Conservation (phyloP, 2,329 filamentous ascomycete species). For the Cytospora piceae region DNA sequence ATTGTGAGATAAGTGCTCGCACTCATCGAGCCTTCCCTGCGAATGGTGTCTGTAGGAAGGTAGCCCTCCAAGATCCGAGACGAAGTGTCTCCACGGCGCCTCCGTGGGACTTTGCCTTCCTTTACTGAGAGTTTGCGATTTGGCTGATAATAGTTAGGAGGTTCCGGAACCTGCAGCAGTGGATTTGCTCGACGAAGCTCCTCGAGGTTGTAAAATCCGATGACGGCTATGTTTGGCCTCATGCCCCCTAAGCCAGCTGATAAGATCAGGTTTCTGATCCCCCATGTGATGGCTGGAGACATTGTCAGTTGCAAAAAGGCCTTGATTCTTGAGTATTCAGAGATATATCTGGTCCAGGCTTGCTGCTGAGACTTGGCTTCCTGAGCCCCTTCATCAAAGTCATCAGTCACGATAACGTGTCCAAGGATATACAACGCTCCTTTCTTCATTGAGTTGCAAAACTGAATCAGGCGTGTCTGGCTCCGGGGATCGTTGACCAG, state of each 20-base stretch:
- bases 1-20: conserved; percentile 79
- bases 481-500: conserved; percentile 82
- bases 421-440: conserved; percentile 83
- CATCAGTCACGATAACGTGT: conserved; percentile 83
- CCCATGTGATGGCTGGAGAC: conserved; percentile 83
- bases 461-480: conserved; percentile 83
- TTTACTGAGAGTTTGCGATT: conserved; percentile 1
- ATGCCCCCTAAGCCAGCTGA: conserved; percentile 84
- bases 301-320: conserved; percentile 88
- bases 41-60: conserved; percentile 71
- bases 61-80: conserved; percentile 59
- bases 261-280: conserved; percentile 78
- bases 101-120: conserved; percentile 29
- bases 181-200: conserved; percentile 58
- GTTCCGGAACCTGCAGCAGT: conserved; percentile 4
- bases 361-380: conserved; percentile 81
- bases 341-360: conserved; percentile 83
- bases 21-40: conserved; percentile 69
- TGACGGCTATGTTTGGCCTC: conserved; percentile 83
- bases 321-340: conserved; percentile 81
- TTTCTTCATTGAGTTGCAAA: conserved; percentile 91
- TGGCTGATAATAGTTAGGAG: background rate
- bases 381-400: conserved; percentile 77
- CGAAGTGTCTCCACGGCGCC: conserved; percentile 58
- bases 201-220: conserved; percentile 80